Base-by-base conservation (phyloP, 306 rosid species). In the Rosa chinensis region DNA sequence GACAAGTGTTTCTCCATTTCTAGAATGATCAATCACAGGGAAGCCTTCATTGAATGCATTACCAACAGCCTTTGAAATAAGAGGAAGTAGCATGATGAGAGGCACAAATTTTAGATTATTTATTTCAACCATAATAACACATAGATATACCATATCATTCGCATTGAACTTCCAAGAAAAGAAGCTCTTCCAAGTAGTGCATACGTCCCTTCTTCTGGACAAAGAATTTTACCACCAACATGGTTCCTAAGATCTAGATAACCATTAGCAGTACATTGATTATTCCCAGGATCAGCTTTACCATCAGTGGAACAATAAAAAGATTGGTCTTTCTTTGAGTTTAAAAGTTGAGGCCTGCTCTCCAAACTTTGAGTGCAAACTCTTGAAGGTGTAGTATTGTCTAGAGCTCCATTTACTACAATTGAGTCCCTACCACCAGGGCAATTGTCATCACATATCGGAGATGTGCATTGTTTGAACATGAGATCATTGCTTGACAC, bases 41-140 rank as follows among this genome's bases (percentile, higher is more conserved):
- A 5, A 40, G 6, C 43, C 97, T 76, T 94, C 98, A 66, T 92
- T 84, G 73, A 86, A 89, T 77, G 88, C 85, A 78, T 81, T 92
- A 23, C 88, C 98, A 78, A 92, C 97, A 81, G 90, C 97, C 97
- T 94, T 94, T 5, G 97, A 94, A 83, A 94, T 94, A 59, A 94
- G 97, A 88, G 92, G 97, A 83, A 94, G 97, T 69, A 94, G 97
- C 97, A 92, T 92, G 97, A 25, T 25, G 25, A 25, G 25, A 25
- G 25, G 25, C 25, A 25, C 0, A 25, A 25, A 25, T 25, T 25
- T 25, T 25, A 25, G 25, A 25, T 25, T 25, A 25, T 25, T 25
- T 25, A 25, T 25, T 25, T 25, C 25, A 25, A 25, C 25, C 25
- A 25, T 25, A 25, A 25, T 25, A 25, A 25, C 25, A 25, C 25